A percentile compares a stretch with the other conserved stretches of the same genome.
Evolutionary conservation across 2,329 filamentous ascomycete species (phyloP).

Genomic region (Colletotrichum lupini): DNA sequence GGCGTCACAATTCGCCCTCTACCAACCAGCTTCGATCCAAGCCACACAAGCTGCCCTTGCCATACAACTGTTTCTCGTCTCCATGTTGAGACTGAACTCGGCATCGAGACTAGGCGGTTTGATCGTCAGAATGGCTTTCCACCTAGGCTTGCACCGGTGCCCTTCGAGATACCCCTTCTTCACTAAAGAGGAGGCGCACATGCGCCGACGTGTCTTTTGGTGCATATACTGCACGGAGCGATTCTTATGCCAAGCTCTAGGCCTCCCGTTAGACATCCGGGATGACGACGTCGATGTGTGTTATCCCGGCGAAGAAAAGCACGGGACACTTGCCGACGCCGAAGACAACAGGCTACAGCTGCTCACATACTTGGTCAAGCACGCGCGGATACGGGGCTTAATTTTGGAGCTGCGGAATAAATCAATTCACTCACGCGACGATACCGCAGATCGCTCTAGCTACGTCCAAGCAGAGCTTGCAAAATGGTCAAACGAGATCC

Average conservation of each 20-base stretch:
- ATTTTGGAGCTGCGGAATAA: slow-evolving; percentile 65
- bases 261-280: slow-evolving; percentile 63
- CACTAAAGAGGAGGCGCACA: slow-evolving; percentile 54
- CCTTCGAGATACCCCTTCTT: slow-evolving; percentile 64
- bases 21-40: slow-evolving; percentile 57
- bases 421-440: slow-evolving; percentile 56
- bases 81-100: slow-evolving; percentile 66
- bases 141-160: slow-evolving; percentile 69
- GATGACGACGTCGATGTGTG: slow-evolving; percentile 70
- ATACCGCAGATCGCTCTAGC: slow-evolving; percentile 53
- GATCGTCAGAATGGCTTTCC: slow-evolving; percentile 65
- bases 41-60: slow-evolving; percentile 62
- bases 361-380: slow-evolving; percentile 55
- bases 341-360: slow-evolving; percentile 47
- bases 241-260: slow-evolving; percentile 66
- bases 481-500: slow-evolving; percentile 65
- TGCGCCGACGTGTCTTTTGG: slow-evolving; percentile 67
- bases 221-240: slow-evolving; percentile 66
- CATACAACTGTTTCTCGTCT: slow-evolving; percentile 65
- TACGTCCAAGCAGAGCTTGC: slow-evolving; percentile 60
- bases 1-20: slow-evolving; percentile 58
- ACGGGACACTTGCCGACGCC: slow-evolving; percentile 42
- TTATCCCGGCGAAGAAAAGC: slow-evolving; percentile 60
- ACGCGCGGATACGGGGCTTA: slow-evolving; percentile 59
- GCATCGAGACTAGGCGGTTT: slow-evolving; percentile 66